Percentiles rank a stretch among this genome's conserved stretches.
Evolutionary conservation across 2,329 filamentous ascomycete genomes (phyloP).

Genomic region (Talaromyces sp.): DNA sequence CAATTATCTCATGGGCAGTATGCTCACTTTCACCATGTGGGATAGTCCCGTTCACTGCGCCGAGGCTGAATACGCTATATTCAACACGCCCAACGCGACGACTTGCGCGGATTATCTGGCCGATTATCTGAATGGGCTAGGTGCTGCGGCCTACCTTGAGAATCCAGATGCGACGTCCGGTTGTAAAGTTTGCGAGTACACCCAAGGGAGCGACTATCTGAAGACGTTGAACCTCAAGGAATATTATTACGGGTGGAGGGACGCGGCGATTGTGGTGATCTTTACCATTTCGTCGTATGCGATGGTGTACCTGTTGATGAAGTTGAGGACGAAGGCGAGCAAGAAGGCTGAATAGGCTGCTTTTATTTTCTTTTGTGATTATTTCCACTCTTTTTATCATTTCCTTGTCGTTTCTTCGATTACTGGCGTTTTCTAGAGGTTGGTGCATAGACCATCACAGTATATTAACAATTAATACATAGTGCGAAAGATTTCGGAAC

Average conservation of each 20-base stretch:
- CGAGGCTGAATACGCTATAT: conserved; percentile 49
- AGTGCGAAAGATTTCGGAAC: too few relatives aligned
- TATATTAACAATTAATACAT: neutral
- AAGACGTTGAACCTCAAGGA: conserved; percentile 57
- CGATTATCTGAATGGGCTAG: conserved; percentile 48
- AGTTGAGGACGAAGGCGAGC: conserved; percentile 35
- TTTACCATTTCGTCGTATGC: conserved; percentile 57
- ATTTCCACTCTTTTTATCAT: conserved; percentile 1
- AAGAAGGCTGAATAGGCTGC: conserved; percentile 33
- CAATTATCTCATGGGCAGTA: conserved; percentile 58
- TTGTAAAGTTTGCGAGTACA: conserved; percentile 63
- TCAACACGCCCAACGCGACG: conserved; percentile 38
- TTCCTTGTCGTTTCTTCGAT: neutral
- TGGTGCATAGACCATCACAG: too few relatives aligned
- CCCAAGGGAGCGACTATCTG: conserved; percentile 58
- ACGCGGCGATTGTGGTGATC: conserved; percentile 58
- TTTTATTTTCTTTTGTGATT: conserved; percentile 7
- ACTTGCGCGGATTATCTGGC: conserved; percentile 60
- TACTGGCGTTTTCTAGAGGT: neutral
- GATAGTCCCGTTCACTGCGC: conserved; percentile 48
- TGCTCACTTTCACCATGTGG: conserved; percentile 54
- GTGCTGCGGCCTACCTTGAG: conserved; percentile 50
- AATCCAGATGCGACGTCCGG: conserved; percentile 57
- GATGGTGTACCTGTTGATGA: conserved; percentile 44
- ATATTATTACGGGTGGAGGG: conserved; percentile 64